phyloP scores from a whole-genome alignment of 2,329 filamentous ascomycete genomes.

The Sphaerulina vaccinii region DNA sequence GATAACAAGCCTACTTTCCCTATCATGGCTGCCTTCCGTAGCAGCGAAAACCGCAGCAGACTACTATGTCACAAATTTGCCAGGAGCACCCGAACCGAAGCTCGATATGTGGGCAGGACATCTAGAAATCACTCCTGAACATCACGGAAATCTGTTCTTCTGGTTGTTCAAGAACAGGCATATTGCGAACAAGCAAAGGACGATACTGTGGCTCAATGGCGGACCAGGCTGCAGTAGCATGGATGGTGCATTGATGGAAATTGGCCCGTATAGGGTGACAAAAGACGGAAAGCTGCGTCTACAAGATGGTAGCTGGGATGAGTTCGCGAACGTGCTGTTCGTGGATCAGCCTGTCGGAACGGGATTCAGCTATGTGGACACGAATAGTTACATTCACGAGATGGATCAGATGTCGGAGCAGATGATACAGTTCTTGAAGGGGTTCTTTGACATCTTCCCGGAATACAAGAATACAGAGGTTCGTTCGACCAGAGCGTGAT shows the following conservation, averaged over 20 bases:
- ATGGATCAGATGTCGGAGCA: slow-evolving; percentile 85
- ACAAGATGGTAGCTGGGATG: slow-evolving; percentile 97
- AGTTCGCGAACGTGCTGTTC: slow-evolving; percentile 95
- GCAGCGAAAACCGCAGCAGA: slow-evolving; percentile 69
- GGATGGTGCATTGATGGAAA: slow-evolving; percentile 94
- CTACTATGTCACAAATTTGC: slow-evolving; percentile 83
- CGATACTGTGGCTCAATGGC: slow-evolving; percentile 95
- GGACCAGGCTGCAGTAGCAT: slow-evolving; percentile 96
- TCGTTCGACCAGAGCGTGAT: slow-evolving; percentile 43
- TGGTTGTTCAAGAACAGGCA: slow-evolving; percentile 97
- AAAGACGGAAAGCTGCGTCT: slow-evolving; percentile 68
- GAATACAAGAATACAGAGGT: slow-evolving; percentile 92
- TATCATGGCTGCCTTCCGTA: slow-evolving; percentile 22
- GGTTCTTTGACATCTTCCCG: slow-evolving; percentile 86
- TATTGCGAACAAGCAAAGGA: slow-evolving; percentile 86
- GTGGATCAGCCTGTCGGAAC: slow-evolving; percentile 97
- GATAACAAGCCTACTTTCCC: slow-evolving; percentile 18
- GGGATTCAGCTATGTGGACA: slow-evolving; percentile 93
- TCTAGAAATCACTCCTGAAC: slow-evolving; percentile 80
- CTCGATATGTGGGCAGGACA: slow-evolving; percentile 99
- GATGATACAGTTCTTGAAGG: slow-evolving; percentile 84
- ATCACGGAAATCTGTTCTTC: slow-evolving; percentile 95
- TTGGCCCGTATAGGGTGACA: slow-evolving; percentile 86
- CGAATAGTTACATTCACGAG: slow-evolving; percentile 80
- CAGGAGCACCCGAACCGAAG: slow-evolving; percentile 72